A percentile compares a stretch with the other conserved stretches of the same genome.
These are phyloP conservation scores for Eucalyptus erythrocorys DNA, from an alignment of 345 rosid genomes.

Conservation along the genomic window DNA sequence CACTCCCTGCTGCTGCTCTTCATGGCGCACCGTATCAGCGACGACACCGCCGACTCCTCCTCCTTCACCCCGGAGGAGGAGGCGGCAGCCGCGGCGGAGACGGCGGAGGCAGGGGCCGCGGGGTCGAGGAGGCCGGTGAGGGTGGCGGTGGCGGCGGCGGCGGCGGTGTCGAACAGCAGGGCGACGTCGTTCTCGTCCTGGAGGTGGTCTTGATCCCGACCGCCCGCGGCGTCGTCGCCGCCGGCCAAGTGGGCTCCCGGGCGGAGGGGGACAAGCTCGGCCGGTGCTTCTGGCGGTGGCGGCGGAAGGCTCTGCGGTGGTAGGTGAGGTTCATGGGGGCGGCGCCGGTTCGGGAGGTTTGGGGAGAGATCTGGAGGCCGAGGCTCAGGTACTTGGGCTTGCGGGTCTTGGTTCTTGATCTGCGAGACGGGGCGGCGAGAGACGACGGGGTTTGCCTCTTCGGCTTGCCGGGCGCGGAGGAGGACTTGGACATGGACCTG, in stretches of 20 bases:
- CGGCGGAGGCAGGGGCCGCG: not conserved
- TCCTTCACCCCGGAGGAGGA: not conserved
- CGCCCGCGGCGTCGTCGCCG: not conserved
- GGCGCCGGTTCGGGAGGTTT: not conserved
- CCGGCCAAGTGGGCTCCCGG: constrained; percentile 9
- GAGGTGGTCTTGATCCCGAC: constrained; percentile 7
- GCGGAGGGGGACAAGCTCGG: constrained; percentile 28
- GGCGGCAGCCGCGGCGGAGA: not conserved
- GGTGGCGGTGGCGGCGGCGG: constrained; percentile 25
- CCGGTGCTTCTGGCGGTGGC: constrained; percentile 1
- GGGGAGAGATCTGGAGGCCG: constrained; percentile 21
- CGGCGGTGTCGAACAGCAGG: constrained; percentile 29
- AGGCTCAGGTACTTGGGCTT: constrained; percentile 67
- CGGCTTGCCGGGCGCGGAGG: not conserved
- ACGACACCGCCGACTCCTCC: not conserved
- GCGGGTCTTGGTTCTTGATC: constrained; percentile 41
- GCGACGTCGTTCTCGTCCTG: constrained; percentile 32
- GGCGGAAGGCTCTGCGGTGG: not conserved
- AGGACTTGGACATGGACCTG: not conserved
- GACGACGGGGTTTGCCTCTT: not conserved
- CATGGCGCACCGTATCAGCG: constrained; percentile 60
- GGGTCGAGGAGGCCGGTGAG: constrained; percentile 50
- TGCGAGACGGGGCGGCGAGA: constrained; percentile 11
- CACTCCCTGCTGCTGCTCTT: constrained; percentile 28
- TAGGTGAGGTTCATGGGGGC: not conserved